These are phyloP conservation scores for Phyllosticta paracitricarpa DNA, from an alignment of 2,329 filamentous ascomycete species.

Conservation along the genomic window DNA sequence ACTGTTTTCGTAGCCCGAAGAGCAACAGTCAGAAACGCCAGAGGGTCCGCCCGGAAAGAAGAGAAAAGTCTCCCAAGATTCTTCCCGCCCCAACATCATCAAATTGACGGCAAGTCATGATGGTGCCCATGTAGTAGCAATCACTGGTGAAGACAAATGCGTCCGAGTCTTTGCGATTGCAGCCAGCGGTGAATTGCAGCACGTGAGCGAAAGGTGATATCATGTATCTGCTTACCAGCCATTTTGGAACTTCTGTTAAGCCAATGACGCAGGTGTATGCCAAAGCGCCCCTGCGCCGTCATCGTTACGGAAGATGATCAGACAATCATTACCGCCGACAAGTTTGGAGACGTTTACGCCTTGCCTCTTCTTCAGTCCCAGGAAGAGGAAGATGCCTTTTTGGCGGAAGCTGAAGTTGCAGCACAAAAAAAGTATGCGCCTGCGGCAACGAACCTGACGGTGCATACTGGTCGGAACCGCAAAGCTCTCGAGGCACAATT, in stretches of 20 bases:
- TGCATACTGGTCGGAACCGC: constrained; percentile 52
- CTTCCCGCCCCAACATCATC: constrained; percentile 48
- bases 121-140: constrained; percentile 59
- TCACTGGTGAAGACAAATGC: constrained; percentile 86
- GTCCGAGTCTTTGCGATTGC: constrained; percentile 71
- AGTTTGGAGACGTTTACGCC: constrained; percentile 93
- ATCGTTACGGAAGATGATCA: constrained; percentile 57
- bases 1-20: constrained; percentile 13
- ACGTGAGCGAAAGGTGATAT: constrained; percentile 61
- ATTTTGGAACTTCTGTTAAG: not conserved
- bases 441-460: constrained; percentile 47
- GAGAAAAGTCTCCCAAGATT: constrained; percentile 21
- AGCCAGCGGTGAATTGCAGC: constrained; percentile 48
- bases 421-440: constrained; percentile 35
- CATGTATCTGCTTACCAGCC: not conserved
- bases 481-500: constrained; percentile 48
- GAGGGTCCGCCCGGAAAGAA: constrained; percentile 31
- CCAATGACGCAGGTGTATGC: constrained; percentile 57
- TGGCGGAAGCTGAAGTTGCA: constrained; percentile 8
- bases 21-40: constrained; percentile 14
- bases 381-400: constrained; percentile 19
- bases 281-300: constrained; percentile 77
- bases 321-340: constrained; percentile 77
- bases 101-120: constrained; percentile 55
- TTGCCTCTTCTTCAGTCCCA: constrained; percentile 55